A percentile compares a stretch with the other conserved stretches of the same genome.
Conservation (phyloP, 495 filamentous ascomycete species). For the Astrothelium macrocarpum region DNA sequence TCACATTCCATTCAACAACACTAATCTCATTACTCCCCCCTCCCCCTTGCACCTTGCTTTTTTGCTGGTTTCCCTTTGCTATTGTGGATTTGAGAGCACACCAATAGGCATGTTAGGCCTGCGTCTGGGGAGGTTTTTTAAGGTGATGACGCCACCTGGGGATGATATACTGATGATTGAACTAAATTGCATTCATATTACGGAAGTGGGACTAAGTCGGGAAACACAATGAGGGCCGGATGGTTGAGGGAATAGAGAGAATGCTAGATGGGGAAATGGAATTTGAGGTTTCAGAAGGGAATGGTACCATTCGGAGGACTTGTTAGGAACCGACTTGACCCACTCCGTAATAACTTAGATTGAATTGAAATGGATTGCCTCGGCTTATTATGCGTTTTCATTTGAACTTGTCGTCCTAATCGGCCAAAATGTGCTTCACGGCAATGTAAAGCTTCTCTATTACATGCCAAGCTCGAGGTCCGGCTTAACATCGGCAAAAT, state of each 20-base stretch:
- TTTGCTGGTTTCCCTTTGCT: constrained; percentile 8
- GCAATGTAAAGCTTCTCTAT: background rate
- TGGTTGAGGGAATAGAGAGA: background rate
- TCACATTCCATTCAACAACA: constrained; percentile 8
- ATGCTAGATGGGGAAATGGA: background rate
- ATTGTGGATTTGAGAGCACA: constrained; percentile 3
- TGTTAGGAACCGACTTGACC: background rate
- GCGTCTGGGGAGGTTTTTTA: constrained; percentile 18
- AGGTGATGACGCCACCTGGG: background rate
- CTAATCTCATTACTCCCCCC: constrained; percentile 16
- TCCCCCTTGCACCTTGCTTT: constrained; percentile 11
- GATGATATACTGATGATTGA: background rate
- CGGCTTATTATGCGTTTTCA: background rate
- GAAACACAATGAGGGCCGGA: background rate
- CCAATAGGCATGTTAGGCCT: constrained; percentile 13
- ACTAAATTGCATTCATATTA: constrained; percentile 13
- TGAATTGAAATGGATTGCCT: constrained; percentile 4
- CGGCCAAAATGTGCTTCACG: too few relatives aligned
- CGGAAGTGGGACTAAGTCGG: background rate
- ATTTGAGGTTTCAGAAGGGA: background rate
- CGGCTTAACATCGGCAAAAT: background rate
- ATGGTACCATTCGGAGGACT: background rate
- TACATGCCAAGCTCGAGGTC: background rate
- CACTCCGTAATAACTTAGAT: constrained; percentile 2
- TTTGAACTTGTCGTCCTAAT: too few relatives aligned